Evolutionary conservation across 495 filamentous ascomycete species (phyloP), one percentile per base, ranked within the genome.

Genomic region (Poronia punctata): DNA sequence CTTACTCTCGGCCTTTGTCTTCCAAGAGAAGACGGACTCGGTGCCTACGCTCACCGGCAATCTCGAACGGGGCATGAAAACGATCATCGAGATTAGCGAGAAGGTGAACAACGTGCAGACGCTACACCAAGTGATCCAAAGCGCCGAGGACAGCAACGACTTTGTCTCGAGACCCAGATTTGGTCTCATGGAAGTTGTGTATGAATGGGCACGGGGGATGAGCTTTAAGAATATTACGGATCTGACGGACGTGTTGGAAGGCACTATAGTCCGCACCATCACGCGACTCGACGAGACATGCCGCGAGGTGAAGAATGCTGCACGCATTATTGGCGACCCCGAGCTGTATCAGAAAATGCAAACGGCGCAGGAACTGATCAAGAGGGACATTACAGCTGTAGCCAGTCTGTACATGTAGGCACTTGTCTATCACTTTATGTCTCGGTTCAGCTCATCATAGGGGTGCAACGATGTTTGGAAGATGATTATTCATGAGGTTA

Each of bases 201-300:
- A 97, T 58, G 92, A 98, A 65, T 98, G 92, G 92, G 93, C 92
- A 1, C 75, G 85, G 40, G 92, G 92, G 15, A 95, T 96, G 88
- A 84, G 85, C 21, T 98, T 98, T 74, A 94, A 88, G 61, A 89
- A 93, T 38, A 98, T 98, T 50, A 97, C 89, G 1, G 87, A 94
- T 45, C 67, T 98, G 39, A 98, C 92, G 19, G 92, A 98, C 56
- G 90, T 98, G 32, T 77, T 97, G 52, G 92, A 98, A 58, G 92
- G 92, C 0, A 95, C 89, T 0, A 95, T 98, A 62, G 93, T 98
- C 15, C 68, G 92, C 19, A 87, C 87, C 8, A 95, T 98, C 42
- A 89, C 85, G 16, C 69, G 92, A 22, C 66, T 98, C 32, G 92
- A 98, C 51, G 92, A 98, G 75, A 93, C 88, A 5, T 98, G 92